A percentile compares a stretch with the other conserved stretches of the same genome.
These are phyloP conservation scores for Elongisporangium anandrum DNA, from an alignment of 352 stramenopile genomes.

Conservation along the genomic window DNA sequence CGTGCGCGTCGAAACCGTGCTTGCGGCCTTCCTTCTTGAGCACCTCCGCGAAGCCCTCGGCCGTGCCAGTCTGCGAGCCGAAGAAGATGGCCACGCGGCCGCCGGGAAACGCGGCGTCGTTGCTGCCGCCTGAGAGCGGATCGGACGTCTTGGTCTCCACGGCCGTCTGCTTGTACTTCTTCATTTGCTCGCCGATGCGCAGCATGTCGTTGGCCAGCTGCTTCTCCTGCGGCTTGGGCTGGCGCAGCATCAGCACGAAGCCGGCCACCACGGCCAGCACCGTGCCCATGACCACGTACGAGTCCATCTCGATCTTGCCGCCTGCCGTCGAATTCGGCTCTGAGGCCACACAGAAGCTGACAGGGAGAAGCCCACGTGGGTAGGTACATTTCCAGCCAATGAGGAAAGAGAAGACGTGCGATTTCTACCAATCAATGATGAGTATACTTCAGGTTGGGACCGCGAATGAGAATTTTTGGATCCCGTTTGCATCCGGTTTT, in stretches of 20 bases:
- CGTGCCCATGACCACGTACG: constrained; percentile 66
- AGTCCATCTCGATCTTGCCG: constrained; percentile 30
- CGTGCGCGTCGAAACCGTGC: constrained; percentile 81
- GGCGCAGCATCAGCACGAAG: constrained; percentile 55
- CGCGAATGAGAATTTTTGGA: background rate
- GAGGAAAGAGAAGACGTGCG: background rate
- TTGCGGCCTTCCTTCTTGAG: constrained; percentile 88
- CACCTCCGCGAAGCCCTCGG: constrained; percentile 95
- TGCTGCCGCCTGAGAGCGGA: constrained; percentile 5
- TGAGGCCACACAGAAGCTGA: background rate
- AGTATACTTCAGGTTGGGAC: background rate
- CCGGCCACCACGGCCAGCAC: constrained; percentile 61
- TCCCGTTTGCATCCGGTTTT: background rate
- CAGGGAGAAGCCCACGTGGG: background rate
- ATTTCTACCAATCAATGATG: background rate
- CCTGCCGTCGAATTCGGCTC: background rate
- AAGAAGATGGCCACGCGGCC: constrained; percentile 92
- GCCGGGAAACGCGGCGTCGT: constrained; percentile 41
- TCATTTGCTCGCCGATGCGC: constrained; percentile 75
- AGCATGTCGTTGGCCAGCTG: constrained; percentile 66
- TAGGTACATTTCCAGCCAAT: background rate
- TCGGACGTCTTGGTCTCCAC: background rate
- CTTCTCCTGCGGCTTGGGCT: constrained; percentile 50
- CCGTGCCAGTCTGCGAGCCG: constrained; percentile 97
- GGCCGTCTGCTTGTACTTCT: constrained; percentile 70